phyloP scores from a whole-genome alignment of 106 monocot genomes.

The Dendrobium huoshanense region DNA sequence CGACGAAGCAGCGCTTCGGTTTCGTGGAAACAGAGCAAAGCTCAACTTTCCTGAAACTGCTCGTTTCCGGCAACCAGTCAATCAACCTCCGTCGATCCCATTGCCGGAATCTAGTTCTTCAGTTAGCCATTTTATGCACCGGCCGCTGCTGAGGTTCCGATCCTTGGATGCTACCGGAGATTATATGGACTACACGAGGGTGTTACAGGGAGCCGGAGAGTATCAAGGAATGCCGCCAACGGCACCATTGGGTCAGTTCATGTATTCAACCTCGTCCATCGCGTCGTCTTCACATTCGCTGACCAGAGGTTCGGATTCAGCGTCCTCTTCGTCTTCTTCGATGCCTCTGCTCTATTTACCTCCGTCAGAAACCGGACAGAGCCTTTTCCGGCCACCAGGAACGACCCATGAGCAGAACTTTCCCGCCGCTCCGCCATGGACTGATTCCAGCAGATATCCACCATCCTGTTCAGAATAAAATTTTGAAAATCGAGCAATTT shows the following conservation, averaged over 20 bases:
- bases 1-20: constrained; percentile 58
- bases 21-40: constrained; percentile 49
- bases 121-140: constrained; percentile 6
- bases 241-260: constrained; percentile 6
- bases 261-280: not conserved
- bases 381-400: not conserved
- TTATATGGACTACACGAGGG: constrained; percentile 32
- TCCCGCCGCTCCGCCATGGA: not conserved
- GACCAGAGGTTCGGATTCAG: not conserved
- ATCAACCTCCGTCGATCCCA: not conserved
- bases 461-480: constrained; percentile 11
- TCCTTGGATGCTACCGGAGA: not conserved
- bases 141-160: not conserved
- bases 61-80: not conserved
- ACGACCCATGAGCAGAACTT: too few relatives aligned
- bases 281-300: not conserved
- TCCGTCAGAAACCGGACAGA: not conserved
- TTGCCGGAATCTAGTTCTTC: constrained; percentile 5
- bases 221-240: constrained; percentile 3
- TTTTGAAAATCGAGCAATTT: not conserved
- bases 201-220: constrained; percentile 21
- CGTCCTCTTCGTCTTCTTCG: not conserved
- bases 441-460: constrained; percentile 4
- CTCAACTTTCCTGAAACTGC: constrained; percentile 47
- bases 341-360: not conserved